These are phyloP conservation scores for Clavispora vitiphila DNA, from an alignment of 805 yeast genomes.

Conservation along the genomic window DNA sequence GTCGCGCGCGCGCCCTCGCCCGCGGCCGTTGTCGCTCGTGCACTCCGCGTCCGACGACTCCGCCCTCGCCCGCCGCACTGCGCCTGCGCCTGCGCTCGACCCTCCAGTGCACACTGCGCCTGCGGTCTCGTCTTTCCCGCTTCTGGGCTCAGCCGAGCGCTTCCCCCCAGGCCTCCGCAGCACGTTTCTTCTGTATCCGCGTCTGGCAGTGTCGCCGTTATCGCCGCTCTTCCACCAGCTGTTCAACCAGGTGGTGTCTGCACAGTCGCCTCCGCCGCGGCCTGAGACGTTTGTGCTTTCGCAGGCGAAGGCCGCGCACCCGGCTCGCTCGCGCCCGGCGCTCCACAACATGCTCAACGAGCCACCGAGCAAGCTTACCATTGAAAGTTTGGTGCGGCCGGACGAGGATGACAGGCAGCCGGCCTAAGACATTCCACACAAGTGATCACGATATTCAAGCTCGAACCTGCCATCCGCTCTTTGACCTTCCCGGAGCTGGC, in stretches of 20 bases:
- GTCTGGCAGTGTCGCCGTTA: conserved; percentile 33
- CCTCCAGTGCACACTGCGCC: conserved; percentile 22
- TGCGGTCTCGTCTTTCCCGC: conserved; percentile 13
- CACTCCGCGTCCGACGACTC: conserved; percentile 24
- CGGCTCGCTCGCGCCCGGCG: neutral
- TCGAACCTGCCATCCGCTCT: too few relatives aligned
- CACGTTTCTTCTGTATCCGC: conserved; percentile 17
- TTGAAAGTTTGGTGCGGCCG: neutral
- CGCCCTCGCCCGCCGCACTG: neutral
- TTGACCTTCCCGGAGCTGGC: neutral
- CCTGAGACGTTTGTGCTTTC: neutral
- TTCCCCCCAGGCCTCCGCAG: conserved; percentile 3
- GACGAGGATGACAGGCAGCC: neutral
- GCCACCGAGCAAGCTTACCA: conserved; percentile 1
- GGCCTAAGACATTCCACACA: too few relatives aligned
- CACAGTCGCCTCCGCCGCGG: neutral
- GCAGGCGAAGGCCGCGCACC: conserved; percentile 1
- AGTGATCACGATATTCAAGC: too few relatives aligned
- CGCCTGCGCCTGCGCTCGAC: conserved; percentile 3
- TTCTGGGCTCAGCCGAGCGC: conserved; percentile 5
- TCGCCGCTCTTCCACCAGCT: conserved; percentile 38
- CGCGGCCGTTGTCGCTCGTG: conserved; percentile 34
- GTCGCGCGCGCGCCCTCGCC: conserved; percentile 39
- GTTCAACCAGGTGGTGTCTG: conserved; percentile 18
- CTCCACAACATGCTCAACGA: conserved; percentile 6